These are phyloP conservation scores for Starmerella etchellsii DNA, from an alignment of 805 yeast species.

Conservation along the genomic window DNA sequence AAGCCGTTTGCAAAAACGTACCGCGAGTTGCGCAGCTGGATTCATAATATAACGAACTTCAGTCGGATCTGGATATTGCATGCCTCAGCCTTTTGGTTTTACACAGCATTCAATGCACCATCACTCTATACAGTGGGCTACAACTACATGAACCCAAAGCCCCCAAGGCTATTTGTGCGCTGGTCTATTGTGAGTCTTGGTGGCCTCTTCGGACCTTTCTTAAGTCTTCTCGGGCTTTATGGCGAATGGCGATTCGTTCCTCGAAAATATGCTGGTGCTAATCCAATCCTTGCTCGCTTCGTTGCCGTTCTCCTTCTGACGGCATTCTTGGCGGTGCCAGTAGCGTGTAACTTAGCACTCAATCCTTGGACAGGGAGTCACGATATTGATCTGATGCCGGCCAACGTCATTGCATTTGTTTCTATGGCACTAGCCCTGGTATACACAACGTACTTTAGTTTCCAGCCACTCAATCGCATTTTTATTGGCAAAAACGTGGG, in stretches of 20 bases:
- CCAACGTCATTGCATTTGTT: slow-evolving; percentile 33
- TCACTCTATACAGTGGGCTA: slow-evolving; percentile 52
- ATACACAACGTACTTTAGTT: slow-evolving; percentile 44
- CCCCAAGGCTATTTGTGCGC: slow-evolving; percentile 45
- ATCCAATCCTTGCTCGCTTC: slow-evolving; percentile 40
- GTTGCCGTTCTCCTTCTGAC: slow-evolving; percentile 33
- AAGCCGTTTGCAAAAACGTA: slow-evolving; percentile 63
- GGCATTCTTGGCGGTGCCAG: slow-evolving; percentile 24
- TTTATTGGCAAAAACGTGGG: slow-evolving; percentile 23
- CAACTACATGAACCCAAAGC: slow-evolving; percentile 30
- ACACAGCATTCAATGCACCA: slow-evolving; percentile 54
- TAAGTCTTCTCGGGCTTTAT: slow-evolving; percentile 43
- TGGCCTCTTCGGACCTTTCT: slow-evolving; percentile 47
- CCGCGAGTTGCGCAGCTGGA: slow-evolving; percentile 63
- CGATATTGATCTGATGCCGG: slow-evolving; percentile 8
- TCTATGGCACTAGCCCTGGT: slow-evolving; percentile 46
- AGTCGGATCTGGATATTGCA: slow-evolving; percentile 73
- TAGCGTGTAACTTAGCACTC: slow-evolving; percentile 9
- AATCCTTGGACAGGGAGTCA: slow-evolving; percentile 13
- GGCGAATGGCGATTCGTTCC: slow-evolving; percentile 57
- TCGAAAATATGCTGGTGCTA: slow-evolving; percentile 60
- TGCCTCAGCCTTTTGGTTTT: slow-evolving; percentile 62
- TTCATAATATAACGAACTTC: slow-evolving; percentile 59
- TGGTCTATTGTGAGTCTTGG: slow-evolving; percentile 53
- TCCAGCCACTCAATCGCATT: slow-evolving; percentile 47